Conservation (phyloP, 1,284 basidiomycete genomes). For the Takashimella tepidaria region DNA sequence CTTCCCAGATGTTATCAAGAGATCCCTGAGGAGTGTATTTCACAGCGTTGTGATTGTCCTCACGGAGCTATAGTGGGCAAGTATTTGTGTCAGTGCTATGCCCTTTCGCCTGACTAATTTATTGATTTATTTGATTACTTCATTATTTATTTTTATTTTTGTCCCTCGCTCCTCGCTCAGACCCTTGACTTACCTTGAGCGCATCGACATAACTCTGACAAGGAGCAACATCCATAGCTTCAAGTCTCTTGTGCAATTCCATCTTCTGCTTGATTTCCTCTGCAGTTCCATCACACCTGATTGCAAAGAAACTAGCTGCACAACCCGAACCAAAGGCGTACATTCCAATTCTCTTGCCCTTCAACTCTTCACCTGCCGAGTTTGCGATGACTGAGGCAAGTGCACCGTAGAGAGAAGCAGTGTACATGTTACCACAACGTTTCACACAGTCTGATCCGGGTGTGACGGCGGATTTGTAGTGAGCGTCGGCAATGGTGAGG, state of each 20-base stretch:
- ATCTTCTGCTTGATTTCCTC: constrained; percentile 71
- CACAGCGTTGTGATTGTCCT: constrained; percentile 91
- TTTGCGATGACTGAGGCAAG: constrained; percentile 74
- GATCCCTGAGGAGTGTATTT: constrained; percentile 81
- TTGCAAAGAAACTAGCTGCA: constrained; percentile 83
- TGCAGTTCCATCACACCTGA: constrained; percentile 80
- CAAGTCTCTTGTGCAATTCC: constrained; percentile 70
- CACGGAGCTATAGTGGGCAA: constrained; percentile 72
- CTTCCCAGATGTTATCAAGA: constrained; percentile 88
- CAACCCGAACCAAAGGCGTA: constrained; percentile 94
- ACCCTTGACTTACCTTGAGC: constrained; percentile 56
- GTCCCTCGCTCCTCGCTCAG: neutral
- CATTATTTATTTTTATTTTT: no score
- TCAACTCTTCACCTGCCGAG: constrained; percentile 56
- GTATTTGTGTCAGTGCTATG: constrained; percentile 2
- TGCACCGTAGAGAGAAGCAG: constrained; percentile 91
- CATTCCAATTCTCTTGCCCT: constrained; percentile 76
- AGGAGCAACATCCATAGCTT: constrained; percentile 82
- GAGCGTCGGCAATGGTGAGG: constrained; percentile 63
- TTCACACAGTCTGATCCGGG: constrained; percentile 76
- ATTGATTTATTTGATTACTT: no score
- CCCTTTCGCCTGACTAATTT: no score
- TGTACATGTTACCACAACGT: constrained; percentile 97
- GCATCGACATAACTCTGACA: constrained; percentile 78
- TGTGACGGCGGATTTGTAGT: constrained; percentile 66